Base-by-base conservation (phyloP, 2,329 filamentous ascomycete species). In the Simplicillium aogashimaense region DNA sequence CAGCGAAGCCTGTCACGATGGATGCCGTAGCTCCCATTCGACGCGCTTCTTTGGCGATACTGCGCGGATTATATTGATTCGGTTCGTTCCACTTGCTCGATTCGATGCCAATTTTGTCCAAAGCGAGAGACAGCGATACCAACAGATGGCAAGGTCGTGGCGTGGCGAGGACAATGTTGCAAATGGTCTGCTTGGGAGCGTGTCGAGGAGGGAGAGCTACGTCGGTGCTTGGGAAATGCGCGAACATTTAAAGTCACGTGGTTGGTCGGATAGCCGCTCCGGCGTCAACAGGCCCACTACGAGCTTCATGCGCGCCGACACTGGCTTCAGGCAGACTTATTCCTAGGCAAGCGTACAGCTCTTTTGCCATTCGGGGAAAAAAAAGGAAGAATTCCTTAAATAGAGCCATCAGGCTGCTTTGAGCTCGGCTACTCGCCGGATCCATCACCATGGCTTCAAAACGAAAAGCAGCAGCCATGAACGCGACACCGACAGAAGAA, bases 401-500 rank as follows among this genome's bases (percentile, higher is more conserved):
- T 25, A 6, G 20, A 25, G 33, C 15, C 33, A 10, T 6, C 14
- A 5, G 13, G 33, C 18, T 16, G 33, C 33, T 35, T 11, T 5
- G 15, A 14, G 15, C 7, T 4, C 30, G 30, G 30, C 30, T 6
- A 6, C 11, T 32, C 13, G 30, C 30, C 30, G 30, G 11, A 13
- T 32, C 37, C 48, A 44, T 49, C 45, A 66, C 36, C 43, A 97
- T 97, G 90, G 83, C 90, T n/a, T 80, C 87, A 40, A 97, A 97
- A 66, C 80, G 90, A 54, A 95, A 95, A 63, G 84, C 83, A 36
- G 76, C 78, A 42, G 83, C 83, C 9, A 83, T 94, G 72, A 76
- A 78, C 40, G 67, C 78, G 38, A 60, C 69, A 5, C 66, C 63
- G 12, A 74, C 81, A 33, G 87, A 95, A 43, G 88, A 95, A 54